Conservation (phyloP, 371 early-diverging fungal species). For the Nematocida ausubeli region DNA sequence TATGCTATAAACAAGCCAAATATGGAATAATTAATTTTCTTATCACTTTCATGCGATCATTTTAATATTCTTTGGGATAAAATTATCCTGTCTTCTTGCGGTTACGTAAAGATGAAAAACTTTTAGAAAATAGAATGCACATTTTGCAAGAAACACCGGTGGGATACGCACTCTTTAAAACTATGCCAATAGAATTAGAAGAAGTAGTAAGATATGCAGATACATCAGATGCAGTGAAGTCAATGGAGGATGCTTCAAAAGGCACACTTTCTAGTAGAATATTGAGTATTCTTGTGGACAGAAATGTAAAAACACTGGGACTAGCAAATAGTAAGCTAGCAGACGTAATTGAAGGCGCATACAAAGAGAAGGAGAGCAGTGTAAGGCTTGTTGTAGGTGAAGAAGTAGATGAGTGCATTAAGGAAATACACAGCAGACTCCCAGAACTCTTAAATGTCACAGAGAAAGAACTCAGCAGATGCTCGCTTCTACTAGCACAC, state of each 20-base stretch:
- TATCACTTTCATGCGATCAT: neutral
- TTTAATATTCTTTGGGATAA: too few relatives aligned
- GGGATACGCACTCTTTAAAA: conserved; percentile 51
- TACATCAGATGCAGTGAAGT: conserved; percentile 11
- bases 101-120: conserved; percentile 45
- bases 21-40: neutral
- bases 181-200: conserved; percentile 37
- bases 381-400: conserved; percentile 5
- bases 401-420: neutral
- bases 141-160: conserved; percentile 51
- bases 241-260: neutral
- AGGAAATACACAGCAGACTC: conserved; percentile 36
- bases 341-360: neutral
- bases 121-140: conserved; percentile 51
- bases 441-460: conserved; percentile 31
- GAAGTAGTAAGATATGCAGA: conserved; percentile 5
- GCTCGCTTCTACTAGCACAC: conserved; percentile 38
- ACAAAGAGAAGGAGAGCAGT: neutral
- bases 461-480: conserved; percentile 30
- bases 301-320: neutral
- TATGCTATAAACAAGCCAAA: neutral
- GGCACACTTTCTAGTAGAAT: conserved; percentile 6
- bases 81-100: too few relatives aligned
- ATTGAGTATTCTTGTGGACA: neutral
- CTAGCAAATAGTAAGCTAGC: conserved; percentile 26